A percentile compares a stretch with the other conserved stretches of the same genome.
Evolutionary conservation across 108 stramenopile genomes (phyloP).

Genomic region (Chaetoceros tenuissimus): DNA sequence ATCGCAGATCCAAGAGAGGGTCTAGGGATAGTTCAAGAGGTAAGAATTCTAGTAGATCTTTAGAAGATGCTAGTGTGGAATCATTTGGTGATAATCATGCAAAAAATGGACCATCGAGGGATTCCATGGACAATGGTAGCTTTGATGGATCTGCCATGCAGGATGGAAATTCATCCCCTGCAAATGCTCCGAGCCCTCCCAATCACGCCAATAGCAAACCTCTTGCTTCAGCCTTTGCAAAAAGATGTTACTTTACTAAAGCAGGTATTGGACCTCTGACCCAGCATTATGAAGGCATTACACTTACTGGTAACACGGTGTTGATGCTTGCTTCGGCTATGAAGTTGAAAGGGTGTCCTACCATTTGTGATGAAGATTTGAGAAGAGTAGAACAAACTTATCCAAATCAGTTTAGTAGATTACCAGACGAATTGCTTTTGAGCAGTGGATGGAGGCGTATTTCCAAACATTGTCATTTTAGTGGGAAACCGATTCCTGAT

Average conservation of each 20-base stretch:
- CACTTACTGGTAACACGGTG: slow-evolving; percentile 76
- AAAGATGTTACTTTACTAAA: slow-evolving; percentile 84
- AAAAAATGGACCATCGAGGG: too few relatives aligned
- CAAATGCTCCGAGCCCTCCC: too few relatives aligned
- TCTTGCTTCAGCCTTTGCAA: slow-evolving; percentile 71
- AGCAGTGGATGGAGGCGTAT: slow-evolving; percentile 79
- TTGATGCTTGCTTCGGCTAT: slow-evolving; percentile 79
- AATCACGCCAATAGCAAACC: slow-evolving; percentile 23
- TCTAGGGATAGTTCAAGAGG: too few relatives aligned
- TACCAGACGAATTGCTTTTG: slow-evolving; percentile 76
- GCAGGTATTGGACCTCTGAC: slow-evolving; percentile 69
- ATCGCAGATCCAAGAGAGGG: too few relatives aligned
- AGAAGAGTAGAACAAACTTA: slow-evolving; percentile 77
- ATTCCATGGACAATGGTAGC: too few relatives aligned
- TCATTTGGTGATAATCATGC: too few relatives aligned
- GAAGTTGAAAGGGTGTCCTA: slow-evolving; percentile 86
- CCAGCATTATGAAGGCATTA: slow-evolving; percentile 83
- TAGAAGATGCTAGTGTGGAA: too few relatives aligned
- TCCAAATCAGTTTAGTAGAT: slow-evolving; percentile 75
- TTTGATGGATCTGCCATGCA: too few relatives aligned
- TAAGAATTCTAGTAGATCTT: too few relatives aligned
- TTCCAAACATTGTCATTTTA: slow-evolving; percentile 81
- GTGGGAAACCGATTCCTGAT: slow-evolving; percentile 63
- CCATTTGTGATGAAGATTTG: slow-evolving; percentile 88
- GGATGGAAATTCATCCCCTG: too few relatives aligned